These are phyloP conservation scores for Pythium aphanidermatum DNA, from an alignment of 352 stramenopile species.

Conservation along the genomic window DNA sequence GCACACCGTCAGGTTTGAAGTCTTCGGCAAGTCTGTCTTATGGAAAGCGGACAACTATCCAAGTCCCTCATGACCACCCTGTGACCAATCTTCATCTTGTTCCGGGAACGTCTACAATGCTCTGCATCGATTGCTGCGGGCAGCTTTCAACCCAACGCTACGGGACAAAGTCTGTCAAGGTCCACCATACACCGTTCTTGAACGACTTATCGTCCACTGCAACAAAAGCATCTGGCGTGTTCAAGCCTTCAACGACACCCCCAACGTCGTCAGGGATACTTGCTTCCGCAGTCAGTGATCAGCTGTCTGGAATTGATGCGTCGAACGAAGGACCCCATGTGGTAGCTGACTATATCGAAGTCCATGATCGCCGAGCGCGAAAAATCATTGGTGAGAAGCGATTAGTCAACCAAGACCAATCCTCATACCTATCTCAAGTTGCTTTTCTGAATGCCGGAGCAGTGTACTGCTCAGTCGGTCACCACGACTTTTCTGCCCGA, in stretches of 20 bases:
- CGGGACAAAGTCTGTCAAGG: conserved; percentile 41
- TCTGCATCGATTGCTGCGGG: conserved; percentile 66
- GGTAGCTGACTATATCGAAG: conserved; percentile 13
- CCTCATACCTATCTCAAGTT: conserved; percentile 19
- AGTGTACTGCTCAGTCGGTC: conserved; percentile 55
- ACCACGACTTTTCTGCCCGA: conserved; percentile 71
- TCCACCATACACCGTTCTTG: conserved; percentile 42
- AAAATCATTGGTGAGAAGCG: conserved; percentile 40
- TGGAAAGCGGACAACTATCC: conserved; percentile 19
- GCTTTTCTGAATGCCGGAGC: conserved; percentile 50
- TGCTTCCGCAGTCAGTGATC: neutral
- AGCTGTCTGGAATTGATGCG: too few species aligned
- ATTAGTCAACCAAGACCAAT: conserved; percentile 21
- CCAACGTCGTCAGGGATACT: neutral
- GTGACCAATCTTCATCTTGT: conserved; percentile 50
- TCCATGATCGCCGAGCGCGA: conserved; percentile 55
- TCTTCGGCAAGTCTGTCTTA: conserved; percentile 2
- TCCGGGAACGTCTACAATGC: conserved; percentile 33
- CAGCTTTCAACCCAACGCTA: conserved; percentile 70
- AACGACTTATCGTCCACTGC: conserved; percentile 37
- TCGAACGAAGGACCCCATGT: conserved; percentile 11
- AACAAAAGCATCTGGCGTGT: conserved; percentile 34
- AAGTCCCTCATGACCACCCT: conserved; percentile 53
- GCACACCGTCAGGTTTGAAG: neutral
- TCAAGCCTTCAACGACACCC: conserved; percentile 19